Base-by-base conservation (phyloP, 805 yeast genomes). In the Wilhelminamyces savonicus region DNA sequence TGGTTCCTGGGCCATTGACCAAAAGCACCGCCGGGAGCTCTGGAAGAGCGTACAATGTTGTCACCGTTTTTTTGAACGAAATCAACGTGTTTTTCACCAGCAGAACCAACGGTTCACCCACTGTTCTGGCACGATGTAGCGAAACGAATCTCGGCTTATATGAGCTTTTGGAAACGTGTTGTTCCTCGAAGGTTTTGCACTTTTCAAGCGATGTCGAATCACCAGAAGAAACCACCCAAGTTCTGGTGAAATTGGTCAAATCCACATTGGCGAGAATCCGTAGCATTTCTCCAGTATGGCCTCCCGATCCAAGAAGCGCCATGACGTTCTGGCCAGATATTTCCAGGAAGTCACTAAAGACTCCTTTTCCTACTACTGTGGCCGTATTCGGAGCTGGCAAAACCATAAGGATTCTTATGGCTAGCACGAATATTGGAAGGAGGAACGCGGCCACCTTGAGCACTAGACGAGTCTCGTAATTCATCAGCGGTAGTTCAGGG, bases 211-310 rank as follows among this genome's bases (percentile, higher is more conserved):
- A 75, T 1, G 77, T 48, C 7, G 56, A 35, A 41, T 78, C 85
- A 8, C 70, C 78, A 0, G 72, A 59, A 2, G 77, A 66, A 4
- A 62, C 53, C 11, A 63, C 56, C 69, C 69, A 64, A 4, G 59
- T 59, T 30, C 66, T 40, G 5, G 48, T 30, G 16, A 60, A 41
- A 10, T 26, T 27, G 2, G 30, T 18, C n/a, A 55, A 32, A 14
- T 61, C 46, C 26, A 71, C 56, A 22, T 63, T 62, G 4, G 48
- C 36, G 7, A 85, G 50, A 12, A 90, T 62, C 16, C 88, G 62
- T n/a, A 88, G 52, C 94, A 90, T 85, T 53, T 90, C 97, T 2
- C 96, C 97, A 0, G 97, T 87, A 47, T 87, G 97, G 3, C 97
- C 97, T 1, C 98, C 98, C 0, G 96, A 86, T 0, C 97, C 97